Base-by-base conservation (phyloP, 1,284 basidiomycete genomes). In the Rhodotorula sp. region DNA sequence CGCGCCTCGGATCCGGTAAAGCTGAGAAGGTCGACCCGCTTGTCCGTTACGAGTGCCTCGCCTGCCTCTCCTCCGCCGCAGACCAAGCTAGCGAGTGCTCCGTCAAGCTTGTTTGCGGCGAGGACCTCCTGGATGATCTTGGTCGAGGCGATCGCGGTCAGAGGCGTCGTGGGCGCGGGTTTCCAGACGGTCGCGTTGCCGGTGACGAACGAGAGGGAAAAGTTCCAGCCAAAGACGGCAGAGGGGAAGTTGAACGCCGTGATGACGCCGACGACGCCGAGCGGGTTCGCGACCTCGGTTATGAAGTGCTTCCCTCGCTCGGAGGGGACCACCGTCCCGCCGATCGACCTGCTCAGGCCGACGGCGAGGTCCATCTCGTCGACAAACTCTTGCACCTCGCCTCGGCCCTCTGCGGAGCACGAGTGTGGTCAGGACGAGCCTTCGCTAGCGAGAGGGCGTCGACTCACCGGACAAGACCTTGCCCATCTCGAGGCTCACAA, bases 101-200 rank as follows among this genome's bases (percentile, higher is more conserved):
- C 90, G 6, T 91, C 89, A 19, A 96, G 82, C 32, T 86, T 86
- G 78, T 96, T 92, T 67, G 82, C 84, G 81, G 94, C 89, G 62
- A 97, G 83, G 17, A 97, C 90, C 34, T 83, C 80, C 27, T 90
- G 84, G 54, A 98, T 84, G 74, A 97, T 90, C 78, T 88, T 89
- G 46, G 91, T 94, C 20, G 92, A 86, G 0, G 94, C 94, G 67
- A 97, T 90, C 19, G 92, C 85, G n/a, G 75, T 76, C 20, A 77
- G 78, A 1, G 94, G 90, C 0, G 94, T 97, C 7, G 87, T 90
- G 1, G 90, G 91, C 0, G 92, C 90, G 2, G 94, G 94, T 80
- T 97, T 97, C 94, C 94, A 98, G 56, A 98, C 82, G 0, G 92
- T 94, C 2, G 92, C 88, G 80, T 97, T 97, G 13, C 93, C 94